Percentiles rank a stretch among this genome's conserved stretches.
Conservation (phyloP, 2,329 filamentous ascomycete species). For the Teratosphaeriaceae sp. region DNA sequence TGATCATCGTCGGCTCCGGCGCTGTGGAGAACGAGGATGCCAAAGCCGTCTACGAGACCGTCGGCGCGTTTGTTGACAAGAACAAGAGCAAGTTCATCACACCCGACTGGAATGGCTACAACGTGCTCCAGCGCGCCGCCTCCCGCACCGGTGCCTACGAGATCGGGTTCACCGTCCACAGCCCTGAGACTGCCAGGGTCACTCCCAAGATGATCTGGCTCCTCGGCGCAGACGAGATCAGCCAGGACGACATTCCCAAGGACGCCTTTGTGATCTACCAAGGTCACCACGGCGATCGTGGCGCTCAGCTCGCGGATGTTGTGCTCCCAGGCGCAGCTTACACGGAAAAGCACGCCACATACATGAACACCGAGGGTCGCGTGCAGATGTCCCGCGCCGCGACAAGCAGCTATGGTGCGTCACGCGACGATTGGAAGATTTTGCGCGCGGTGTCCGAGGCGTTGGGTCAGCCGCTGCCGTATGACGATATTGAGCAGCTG, state of each 20-base stretch:
- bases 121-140: conserved; percentile 87
- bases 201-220: conserved; percentile 96
- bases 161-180: conserved; percentile 87
- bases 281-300: conserved; percentile 92
- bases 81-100: conserved; percentile 82
- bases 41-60: conserved; percentile 85
- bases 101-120: conserved; percentile 94
- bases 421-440: conserved; percentile 98
- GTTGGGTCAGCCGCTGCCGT: conserved; percentile 77
- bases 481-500: conserved; percentile 84
- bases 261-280: conserved; percentile 97
- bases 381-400: conserved; percentile 91
- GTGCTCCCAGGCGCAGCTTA: conserved; percentile 92
- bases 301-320: conserved; percentile 87
- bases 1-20: conserved; percentile 93
- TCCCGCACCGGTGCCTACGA: conserved; percentile 92
- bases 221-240: conserved; percentile 88
- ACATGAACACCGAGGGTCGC: conserved; percentile 95
- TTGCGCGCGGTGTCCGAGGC: conserved; percentile 90
- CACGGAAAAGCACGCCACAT: conserved; percentile 93
- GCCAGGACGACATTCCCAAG: conserved; percentile 80
- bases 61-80: conserved; percentile 90
- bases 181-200: conserved; percentile 70
- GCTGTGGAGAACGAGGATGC: conserved; percentile 87
- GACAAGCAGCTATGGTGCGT: conserved; percentile 79